Evolutionary conservation across 2,329 filamentous ascomycete species (phyloP), one percentile per base, ranked within the genome.

Genomic region (Chrysosporium queenslandicum): DNA sequence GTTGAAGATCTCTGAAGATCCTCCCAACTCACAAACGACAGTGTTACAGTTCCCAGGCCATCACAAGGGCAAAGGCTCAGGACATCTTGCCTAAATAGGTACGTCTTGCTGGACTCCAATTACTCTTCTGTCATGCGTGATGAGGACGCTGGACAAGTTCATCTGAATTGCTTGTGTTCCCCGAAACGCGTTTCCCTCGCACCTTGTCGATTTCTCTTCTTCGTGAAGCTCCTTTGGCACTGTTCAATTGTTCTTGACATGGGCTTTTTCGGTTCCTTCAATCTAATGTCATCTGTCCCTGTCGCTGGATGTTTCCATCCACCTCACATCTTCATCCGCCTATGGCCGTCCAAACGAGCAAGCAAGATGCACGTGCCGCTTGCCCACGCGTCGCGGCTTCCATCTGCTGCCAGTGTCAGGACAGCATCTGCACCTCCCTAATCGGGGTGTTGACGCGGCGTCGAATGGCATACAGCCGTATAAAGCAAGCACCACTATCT

Each of bases 1-100:
- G 27, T 21, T n/a, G 25, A 30, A 42, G 37, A 42, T 50, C 36
- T 41, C 25, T 23, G 37, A 30, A 42, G 47, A 50, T 50, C 36
- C 34, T 42, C 16, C 16, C 47, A 50, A 23, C n/a, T 34, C 8
- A 3, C 47, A 32, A 25, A 32, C 32, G 16, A 49, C 18, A 16
- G 46, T 30, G 46, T 16, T 29, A 49, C 46, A 30, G n/a, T 20
- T 23, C 41, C 46, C 11, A 40, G 21, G 6, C 16, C 36, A 50
- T 50, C 37, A 32, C 21, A 41, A 30, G 46, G 36, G n/a, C 36
- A 41, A 16, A 30, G 20, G 25, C 16, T n/a, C 30, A 29, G 20
- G 12, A 25, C 14, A 49, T 18, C 29, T 41, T 32, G 11, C 27
- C 20, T 16, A 25, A 32, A 42, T 9, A 50, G 47, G 47, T 50